Conservation (phyloP, 169 alveolate species). For the Cystoisospora suis region DNA sequence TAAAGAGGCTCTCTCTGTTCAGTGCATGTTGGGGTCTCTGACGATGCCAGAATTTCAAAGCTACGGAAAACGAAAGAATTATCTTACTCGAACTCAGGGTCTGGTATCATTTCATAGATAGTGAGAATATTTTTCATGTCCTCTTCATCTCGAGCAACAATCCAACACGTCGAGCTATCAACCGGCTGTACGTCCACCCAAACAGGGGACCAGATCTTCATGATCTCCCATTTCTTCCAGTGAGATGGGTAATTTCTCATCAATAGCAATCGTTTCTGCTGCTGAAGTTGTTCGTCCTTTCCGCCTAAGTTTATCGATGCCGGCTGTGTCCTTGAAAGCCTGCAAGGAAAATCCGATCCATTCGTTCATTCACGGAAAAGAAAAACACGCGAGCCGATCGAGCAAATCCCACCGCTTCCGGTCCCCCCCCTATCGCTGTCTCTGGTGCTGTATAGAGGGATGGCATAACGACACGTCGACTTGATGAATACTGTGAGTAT, state of each 20-base stretch:
- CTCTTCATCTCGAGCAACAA: slow-evolving; percentile 84
- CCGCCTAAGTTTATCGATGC: slow-evolving; percentile 77
- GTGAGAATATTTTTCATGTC: slow-evolving; percentile 79
- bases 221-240: slow-evolving; percentile 88
- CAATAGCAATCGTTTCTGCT: slow-evolving; percentile 74
- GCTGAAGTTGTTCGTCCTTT: slow-evolving; percentile 77
- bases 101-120: slow-evolving; percentile 82
- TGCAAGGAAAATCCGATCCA: slow-evolving; percentile 68
- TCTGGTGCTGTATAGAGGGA: no score
- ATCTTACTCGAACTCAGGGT: slow-evolving; percentile 79
- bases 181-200: slow-evolving; percentile 78
- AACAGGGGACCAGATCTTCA: slow-evolving; percentile 87
- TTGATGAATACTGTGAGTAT: no score
- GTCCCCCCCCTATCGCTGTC: not conserved
- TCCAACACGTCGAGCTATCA: slow-evolving; percentile 86
- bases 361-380: slow-evolving; percentile 68
- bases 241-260: slow-evolving; percentile 82
- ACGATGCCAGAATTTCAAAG: no score
- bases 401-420: not conserved
- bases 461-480: no score
- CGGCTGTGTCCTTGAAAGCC: slow-evolving; percentile 87
- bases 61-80: no score
- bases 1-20: no score
- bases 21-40: no score
- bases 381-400: slow-evolving; percentile 43